These are phyloP conservation scores for Penicillium arizonense DNA, from an alignment of 495 filamentous ascomycete genomes.

Conservation along the genomic window DNA sequence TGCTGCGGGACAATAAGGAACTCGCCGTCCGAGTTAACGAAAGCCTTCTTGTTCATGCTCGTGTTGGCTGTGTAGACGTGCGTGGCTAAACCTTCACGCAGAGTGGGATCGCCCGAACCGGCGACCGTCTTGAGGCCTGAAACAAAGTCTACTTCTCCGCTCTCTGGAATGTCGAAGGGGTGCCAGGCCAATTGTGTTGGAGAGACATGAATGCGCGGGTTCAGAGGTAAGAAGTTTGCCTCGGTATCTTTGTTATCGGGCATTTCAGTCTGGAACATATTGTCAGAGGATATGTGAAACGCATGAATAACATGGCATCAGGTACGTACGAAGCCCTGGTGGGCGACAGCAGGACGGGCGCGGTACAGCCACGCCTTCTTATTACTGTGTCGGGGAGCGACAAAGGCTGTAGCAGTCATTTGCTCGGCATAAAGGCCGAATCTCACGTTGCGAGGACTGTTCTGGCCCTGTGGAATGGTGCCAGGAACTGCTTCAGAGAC, in stretches of 20 bases:
- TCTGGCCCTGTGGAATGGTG: conserved; percentile 49
- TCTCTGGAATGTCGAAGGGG: conserved; percentile 43
- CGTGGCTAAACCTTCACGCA: conserved; percentile 47
- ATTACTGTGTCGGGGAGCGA: conserved; percentile 47
- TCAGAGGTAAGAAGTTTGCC: conserved; percentile 46
- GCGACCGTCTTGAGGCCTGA: conserved; percentile 49
- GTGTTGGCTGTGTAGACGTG: conserved; percentile 46
- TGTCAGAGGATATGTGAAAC: conserved; percentile 13
- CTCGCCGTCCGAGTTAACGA: conserved; percentile 51
- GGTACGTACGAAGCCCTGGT: conserved; percentile 48
- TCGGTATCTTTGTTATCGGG: conserved; percentile 47
- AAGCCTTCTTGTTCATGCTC: conserved; percentile 45
- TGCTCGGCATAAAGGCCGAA: conserved; percentile 50
- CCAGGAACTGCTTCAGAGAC: conserved; percentile 48
- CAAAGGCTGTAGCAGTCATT: conserved; percentile 45
- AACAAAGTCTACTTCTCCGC: conserved; percentile 40
- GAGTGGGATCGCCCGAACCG: conserved; percentile 48
- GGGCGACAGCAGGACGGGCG: conserved; percentile 47
- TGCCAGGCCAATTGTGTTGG: conserved; percentile 51
- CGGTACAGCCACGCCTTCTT: conserved; percentile 52
- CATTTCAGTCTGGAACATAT: conserved; percentile 35
- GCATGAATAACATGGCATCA: no score
- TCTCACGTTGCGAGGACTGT: conserved; percentile 44
- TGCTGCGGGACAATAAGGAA: conserved; percentile 49
- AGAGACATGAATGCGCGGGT: conserved; percentile 61